Evolutionary conservation across 192 early-diverging fungal genomes (phyloP), one percentile per base, ranked within the genome.

Genomic region (Polychytrium aggregatum): DNA sequence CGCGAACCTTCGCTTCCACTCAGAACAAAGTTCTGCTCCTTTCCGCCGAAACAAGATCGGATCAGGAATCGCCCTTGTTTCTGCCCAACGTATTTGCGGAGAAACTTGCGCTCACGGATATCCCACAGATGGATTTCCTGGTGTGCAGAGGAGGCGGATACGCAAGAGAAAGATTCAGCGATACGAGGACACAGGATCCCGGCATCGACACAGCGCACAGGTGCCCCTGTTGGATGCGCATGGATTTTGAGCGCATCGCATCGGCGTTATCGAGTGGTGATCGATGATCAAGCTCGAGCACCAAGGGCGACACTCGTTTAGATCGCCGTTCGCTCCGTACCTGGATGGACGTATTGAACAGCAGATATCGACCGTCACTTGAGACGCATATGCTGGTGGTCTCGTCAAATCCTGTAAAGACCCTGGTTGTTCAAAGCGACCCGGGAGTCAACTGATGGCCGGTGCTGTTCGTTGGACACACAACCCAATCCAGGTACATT

Each of bases 51-150:
- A 22, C 85, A 82, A 2, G 85, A 90, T 43, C 94, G 74, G 48
- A 98, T 93, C 26, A 94, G 84, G 59, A 85, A 95, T 7, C 72
- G 60, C 0, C 81, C 85, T 59, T 95, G 92, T 35, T 83, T 84
- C 30, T 86, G 84, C 0, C 92, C 94, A 10, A 62, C 53, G 50
- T 85, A 95, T 28, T 80, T 83, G 20, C 79, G 81, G 7, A 84
- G 69, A n/a, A 92, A 61, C 27, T 64, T 57, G 37, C 64, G 65
- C 30, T 83, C 66, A 28, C 67, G 56, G 21, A 97, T 54, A 52
- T 92, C 79, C 90, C 92, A 97, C 53, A 97, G 60, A 60, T 93
- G 87, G 34, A 95, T 82, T 50, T 86, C 84, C 56, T 89, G 66
- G 2, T 43, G 6, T 29, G 16, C 17, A 50, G 24, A 53, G 14